Conservation (phyloP, 202 grass and related monocot species). For the Panicum hallii region DNA sequence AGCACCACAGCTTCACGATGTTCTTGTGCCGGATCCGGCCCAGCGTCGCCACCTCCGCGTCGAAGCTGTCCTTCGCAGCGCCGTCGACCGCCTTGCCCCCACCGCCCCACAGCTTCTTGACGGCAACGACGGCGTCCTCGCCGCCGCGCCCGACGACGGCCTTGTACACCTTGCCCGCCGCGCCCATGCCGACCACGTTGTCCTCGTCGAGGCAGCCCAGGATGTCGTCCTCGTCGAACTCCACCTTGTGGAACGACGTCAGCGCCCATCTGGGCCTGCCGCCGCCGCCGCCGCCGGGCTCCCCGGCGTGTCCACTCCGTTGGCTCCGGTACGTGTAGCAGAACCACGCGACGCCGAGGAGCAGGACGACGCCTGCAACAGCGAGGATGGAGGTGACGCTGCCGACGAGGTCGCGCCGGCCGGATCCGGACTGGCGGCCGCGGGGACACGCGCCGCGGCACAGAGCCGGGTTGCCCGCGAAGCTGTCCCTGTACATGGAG, state of each 20-base stretch:
- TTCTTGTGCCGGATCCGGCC: conserved; percentile 82
- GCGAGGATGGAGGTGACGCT: conserved; percentile 40
- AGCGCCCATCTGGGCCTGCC: conserved; percentile 59
- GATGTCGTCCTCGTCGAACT: conserved; percentile 66
- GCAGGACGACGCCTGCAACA: conserved; percentile 38
- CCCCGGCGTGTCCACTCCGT: background rate
- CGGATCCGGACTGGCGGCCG: background rate
- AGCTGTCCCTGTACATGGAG: conserved; percentile 51
- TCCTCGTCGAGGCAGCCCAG: conserved; percentile 64
- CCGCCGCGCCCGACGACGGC: conserved; percentile 43
- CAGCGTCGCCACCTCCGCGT: conserved; percentile 73
- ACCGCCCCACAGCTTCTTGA: conserved; percentile 59
- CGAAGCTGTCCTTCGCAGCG: conserved; percentile 49
- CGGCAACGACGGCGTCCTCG: conserved; percentile 43
- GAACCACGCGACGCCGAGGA: conserved; percentile 57
- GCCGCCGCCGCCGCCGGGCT: background rate
- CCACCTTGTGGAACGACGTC: conserved; percentile 72
- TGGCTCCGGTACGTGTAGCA: conserved; percentile 39
- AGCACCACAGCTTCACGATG: conserved; percentile 86
- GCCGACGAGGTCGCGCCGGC: conserved; percentile 21
- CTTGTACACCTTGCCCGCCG: conserved; percentile 78
- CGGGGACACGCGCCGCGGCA: conserved; percentile 45
- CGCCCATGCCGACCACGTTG: conserved; percentile 76
- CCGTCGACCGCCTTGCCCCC: conserved; percentile 12
- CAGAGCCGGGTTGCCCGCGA: conserved; percentile 64